Evolutionary conservation across 345 rosid species (phyloP).

Genomic region (Erysimum cheiranthoides): DNA sequence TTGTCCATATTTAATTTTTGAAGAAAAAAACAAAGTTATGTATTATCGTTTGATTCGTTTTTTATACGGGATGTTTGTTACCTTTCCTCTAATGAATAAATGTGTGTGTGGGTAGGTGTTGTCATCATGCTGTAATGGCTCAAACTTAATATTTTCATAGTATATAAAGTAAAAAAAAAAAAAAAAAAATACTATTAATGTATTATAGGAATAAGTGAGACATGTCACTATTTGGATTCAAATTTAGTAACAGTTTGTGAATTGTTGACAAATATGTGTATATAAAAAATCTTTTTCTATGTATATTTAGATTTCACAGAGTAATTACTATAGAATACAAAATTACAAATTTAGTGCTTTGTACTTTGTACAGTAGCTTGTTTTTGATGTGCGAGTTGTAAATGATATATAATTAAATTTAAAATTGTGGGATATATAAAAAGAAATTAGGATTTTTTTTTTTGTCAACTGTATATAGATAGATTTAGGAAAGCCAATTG

Average conservation of each 20-base stretch:
- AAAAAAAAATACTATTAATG: background rate
- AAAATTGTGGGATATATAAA: background rate
- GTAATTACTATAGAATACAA: background rate
- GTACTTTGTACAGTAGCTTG: no score
- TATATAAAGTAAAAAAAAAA: background rate
- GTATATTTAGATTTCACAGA: background rate
- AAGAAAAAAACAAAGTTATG: background rate
- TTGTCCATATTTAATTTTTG: no score
- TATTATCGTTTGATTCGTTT: background rate
- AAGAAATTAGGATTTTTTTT: no score
- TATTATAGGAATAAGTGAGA: background rate
- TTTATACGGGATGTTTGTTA: constrained; percentile 11
- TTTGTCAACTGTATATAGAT: no score
- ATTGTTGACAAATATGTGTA: background rate
- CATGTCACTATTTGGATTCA: background rate
- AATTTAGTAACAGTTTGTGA: background rate
- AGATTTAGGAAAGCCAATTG: no score
- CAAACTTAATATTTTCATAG: background rate
- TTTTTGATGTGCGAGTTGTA: no score
- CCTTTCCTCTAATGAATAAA: constrained; percentile 15
- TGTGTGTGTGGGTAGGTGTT: constrained; percentile 35
- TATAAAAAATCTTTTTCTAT: background rate
- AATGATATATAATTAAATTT: background rate
- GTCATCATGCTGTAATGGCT: constrained; percentile 38
- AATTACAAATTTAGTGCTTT: background rate